phyloP scores from a whole-genome alignment of 257 asterid genomes.

The Plantago elongata region DNA sequence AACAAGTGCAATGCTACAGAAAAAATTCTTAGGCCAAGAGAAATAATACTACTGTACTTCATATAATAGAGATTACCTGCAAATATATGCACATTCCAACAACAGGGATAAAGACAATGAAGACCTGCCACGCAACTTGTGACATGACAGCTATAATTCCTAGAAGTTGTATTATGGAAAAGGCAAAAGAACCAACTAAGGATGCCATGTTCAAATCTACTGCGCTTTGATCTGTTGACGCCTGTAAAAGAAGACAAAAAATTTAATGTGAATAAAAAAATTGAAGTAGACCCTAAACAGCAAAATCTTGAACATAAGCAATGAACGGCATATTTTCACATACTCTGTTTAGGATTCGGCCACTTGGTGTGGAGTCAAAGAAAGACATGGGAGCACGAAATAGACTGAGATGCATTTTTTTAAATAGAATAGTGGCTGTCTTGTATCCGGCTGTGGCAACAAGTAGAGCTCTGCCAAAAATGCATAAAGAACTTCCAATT shows the following conservation, averaged over 20 bases:
- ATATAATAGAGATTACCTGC: slow-evolving; percentile 43
- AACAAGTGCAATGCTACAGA: neutral
- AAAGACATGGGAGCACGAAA: slow-evolving; percentile 96
- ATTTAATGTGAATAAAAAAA: slow-evolving; percentile 1
- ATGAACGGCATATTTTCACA: slow-evolving; percentile 17
- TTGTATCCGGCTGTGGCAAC: slow-evolving; percentile 54
- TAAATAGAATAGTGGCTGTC: slow-evolving; percentile 70
- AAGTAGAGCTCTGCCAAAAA: slow-evolving; percentile 51
- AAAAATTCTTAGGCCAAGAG: neutral
- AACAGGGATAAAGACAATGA: slow-evolving; percentile 67
- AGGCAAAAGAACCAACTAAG: slow-evolving; percentile 50
- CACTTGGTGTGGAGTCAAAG: slow-evolving; percentile 97
- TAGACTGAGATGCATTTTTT: slow-evolving; percentile 63
- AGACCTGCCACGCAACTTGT: slow-evolving; percentile 84
- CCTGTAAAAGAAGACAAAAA: slow-evolving; percentile 39
- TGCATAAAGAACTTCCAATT: slow-evolving; percentile 61
- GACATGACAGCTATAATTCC: slow-evolving; percentile 84
- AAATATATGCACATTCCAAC: slow-evolving; percentile 61
- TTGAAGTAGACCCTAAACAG: neutral
- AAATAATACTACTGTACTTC: neutral
- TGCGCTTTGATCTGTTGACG: slow-evolving; percentile 82
- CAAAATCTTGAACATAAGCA: neutral
- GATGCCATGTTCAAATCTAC: slow-evolving; percentile 60
- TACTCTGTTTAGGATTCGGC: slow-evolving; percentile 83
- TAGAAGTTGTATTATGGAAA: slow-evolving; percentile 59